Evolutionary conservation across 257 asterid genomes (phyloP).

Genomic region (Solanum gandarillasii): DNA sequence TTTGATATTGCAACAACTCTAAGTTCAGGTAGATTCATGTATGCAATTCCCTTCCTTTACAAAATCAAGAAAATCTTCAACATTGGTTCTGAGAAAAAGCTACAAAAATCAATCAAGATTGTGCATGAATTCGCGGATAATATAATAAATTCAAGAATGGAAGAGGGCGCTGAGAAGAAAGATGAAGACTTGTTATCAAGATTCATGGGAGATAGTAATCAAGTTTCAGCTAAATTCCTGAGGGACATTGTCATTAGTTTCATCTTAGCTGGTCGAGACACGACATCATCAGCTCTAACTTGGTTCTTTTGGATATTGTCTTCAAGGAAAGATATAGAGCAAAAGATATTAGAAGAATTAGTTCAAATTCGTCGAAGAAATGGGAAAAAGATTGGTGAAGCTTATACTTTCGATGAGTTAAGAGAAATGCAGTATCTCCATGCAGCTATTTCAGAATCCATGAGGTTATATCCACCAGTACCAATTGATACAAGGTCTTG

Average conservation of each 20-base stretch:
- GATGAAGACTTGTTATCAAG: slow-evolving; percentile 70
- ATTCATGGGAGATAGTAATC: slow-evolving; percentile 31
- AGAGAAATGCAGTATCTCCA: slow-evolving; percentile 86
- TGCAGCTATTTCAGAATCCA: slow-evolving; percentile 68
- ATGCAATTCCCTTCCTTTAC: slow-evolving; percentile 33
- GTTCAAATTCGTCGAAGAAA: slow-evolving; percentile 10
- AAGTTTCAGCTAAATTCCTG: slow-evolving; percentile 42
- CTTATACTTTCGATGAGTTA: slow-evolving; percentile 47
- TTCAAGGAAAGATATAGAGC: slow-evolving; percentile 29
- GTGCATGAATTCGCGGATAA: slow-evolving; percentile 67
- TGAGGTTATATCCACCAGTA: slow-evolving; percentile 89
- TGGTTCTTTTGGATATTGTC: slow-evolving; percentile 89
- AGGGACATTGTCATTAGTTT: slow-evolving; percentile 80
- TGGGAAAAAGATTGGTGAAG: slow-evolving; percentile 23
- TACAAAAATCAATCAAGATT: slow-evolving; percentile 33
- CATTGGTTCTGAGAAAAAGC: slow-evolving; percentile 52
- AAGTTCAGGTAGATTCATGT: slow-evolving; percentile 70
- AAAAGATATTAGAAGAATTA: slow-evolving; percentile 42
- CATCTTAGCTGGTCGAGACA: slow-evolving; percentile 86
- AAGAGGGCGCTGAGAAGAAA: slow-evolving; percentile 22
- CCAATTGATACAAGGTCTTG: slow-evolving; percentile 60
- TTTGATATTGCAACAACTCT: slow-evolving; percentile 71
- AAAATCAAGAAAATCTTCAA: slow-evolving; percentile 38
- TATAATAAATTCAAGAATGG: slow-evolving; percentile 46
- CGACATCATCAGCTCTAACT: slow-evolving; percentile 75